Percentiles rank a stretch among this genome's conserved stretches.
These are phyloP conservation scores for Cercis canadensis DNA, from an alignment of 306 rosid genomes.

Conservation along the genomic window DNA sequence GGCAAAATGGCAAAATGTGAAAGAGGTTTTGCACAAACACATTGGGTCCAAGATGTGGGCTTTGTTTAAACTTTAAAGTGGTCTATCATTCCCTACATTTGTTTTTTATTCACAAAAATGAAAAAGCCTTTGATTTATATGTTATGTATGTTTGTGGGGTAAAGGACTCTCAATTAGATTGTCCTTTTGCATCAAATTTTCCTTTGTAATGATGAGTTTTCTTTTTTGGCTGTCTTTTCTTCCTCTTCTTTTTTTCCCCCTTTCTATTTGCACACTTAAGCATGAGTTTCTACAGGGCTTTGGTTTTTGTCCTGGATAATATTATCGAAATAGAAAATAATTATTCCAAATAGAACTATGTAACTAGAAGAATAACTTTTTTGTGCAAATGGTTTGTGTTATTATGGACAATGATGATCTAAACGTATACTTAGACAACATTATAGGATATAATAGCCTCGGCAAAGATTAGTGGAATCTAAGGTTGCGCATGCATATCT, in stretches of 20 bases:
- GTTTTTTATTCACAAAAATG: slow-evolving; percentile 44
- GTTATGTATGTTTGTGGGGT: slow-evolving; percentile 72
- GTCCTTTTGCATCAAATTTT: slow-evolving; percentile 68
- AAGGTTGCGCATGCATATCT: slow-evolving; percentile 54
- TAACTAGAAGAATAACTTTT: slow-evolving; percentile 32
- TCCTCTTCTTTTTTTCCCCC: slow-evolving; percentile 12
- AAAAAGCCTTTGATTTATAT: slow-evolving; percentile 65
- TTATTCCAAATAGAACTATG: slow-evolving; percentile 23
- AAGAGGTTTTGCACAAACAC: slow-evolving; percentile 46
- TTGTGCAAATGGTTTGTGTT: slow-evolving; percentile 49
- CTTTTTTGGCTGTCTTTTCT: slow-evolving; percentile 35
- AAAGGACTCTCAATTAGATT: slow-evolving; percentile 63
- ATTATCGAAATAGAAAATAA: slow-evolving; percentile 20
- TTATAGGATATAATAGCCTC: slow-evolving; percentile 59
- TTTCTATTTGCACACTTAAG: slow-evolving; percentile 45
- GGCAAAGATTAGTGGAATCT: slow-evolving; percentile 67
- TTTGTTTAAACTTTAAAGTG: slow-evolving; percentile 76
- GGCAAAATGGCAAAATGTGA: slow-evolving; percentile 51
- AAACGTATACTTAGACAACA: slow-evolving; percentile 65
- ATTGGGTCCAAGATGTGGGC: slow-evolving; percentile 85
- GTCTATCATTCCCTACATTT: slow-evolving; percentile 54
- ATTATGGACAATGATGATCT: slow-evolving; percentile 63
- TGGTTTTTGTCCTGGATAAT: slow-evolving; percentile 5
- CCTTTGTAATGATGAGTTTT: slow-evolving; percentile 72
- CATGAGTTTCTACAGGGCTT: slow-evolving; percentile 46